These are phyloP conservation scores for Wickerhamiella sorbophila DNA, from an alignment of 805 yeast genomes.

Conservation along the genomic window DNA sequence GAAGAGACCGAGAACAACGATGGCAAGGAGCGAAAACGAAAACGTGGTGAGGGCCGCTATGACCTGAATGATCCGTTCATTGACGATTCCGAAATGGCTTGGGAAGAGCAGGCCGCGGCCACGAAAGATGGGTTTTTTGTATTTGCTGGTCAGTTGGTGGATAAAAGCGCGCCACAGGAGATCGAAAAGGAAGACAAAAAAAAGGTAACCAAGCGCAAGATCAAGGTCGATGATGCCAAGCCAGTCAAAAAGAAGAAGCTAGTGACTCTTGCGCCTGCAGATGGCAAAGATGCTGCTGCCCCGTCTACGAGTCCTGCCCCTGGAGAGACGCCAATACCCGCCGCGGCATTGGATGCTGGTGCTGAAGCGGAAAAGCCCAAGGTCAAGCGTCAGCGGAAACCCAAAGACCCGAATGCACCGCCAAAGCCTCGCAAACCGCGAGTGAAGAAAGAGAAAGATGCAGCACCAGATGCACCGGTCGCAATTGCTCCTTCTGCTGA, in stretches of 20 bases:
- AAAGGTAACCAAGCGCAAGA: conserved; percentile 12
- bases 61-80: conserved; percentile 91
- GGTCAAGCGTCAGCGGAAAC: not conserved
- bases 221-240: conserved; percentile 3
- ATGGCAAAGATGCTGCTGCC: not conserved
- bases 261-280: conserved; percentile 1
- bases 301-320: not conserved
- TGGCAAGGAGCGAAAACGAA: conserved; percentile 28
- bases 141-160: conserved; percentile 80
- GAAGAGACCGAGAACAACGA: conserved; percentile 23
- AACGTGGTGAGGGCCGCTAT: conserved; percentile 75
- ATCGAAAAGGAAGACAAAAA: conserved; percentile 12
- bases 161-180: conserved; percentile 11
- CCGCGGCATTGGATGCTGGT: not conserved
- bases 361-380: conserved; percentile 5
- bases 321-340: not conserved
- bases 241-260: conserved; percentile 6
- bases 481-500: conserved; percentile 1
- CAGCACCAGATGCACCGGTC: conserved; percentile 25
- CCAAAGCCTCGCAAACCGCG: conserved; percentile 3
- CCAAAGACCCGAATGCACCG: conserved; percentile 2
- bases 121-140: conserved; percentile 94
- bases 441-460: not conserved
- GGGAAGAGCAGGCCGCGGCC: conserved; percentile 88
- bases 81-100: conserved; percentile 80